Percentiles rank a stretch among this genome's conserved stretches.
phyloP scores from a whole-genome alignment of 208 protist genomes.

The Entamoeba histolytica region DNA sequence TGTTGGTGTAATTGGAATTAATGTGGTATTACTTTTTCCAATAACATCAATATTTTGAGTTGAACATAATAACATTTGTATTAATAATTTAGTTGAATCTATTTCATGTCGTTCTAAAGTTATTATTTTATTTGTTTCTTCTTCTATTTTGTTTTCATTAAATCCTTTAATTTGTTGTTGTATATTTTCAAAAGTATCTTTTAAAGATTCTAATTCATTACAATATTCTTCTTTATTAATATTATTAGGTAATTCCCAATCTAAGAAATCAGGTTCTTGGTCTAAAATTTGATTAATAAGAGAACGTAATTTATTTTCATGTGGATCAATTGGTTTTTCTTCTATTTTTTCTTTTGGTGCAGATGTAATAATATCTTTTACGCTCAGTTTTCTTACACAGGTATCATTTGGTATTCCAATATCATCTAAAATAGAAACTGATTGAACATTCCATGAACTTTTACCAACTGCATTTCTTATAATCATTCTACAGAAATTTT shows the following conservation, averaged over 20 bases:
- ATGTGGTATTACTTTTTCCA: not conserved
- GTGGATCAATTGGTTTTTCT: not conserved
- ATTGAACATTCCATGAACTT: not conserved
- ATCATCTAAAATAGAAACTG: not conserved
- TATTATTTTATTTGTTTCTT: not conserved
- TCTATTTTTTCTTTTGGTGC: not conserved
- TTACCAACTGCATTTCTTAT: not conserved
- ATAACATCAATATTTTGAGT: not conserved
- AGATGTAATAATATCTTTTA: not conserved
- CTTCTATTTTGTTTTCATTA: not conserved
- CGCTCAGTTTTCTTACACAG: not conserved
- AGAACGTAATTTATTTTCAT: not conserved
- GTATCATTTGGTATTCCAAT: not conserved
- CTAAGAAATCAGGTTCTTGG: not conserved
- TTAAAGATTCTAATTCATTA: not conserved
- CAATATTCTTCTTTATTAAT: not conserved
- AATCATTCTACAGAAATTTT: not conserved
- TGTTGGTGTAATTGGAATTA: not conserved
- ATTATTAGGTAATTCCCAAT: not conserved
- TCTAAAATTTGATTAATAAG: not conserved
- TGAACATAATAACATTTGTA: not conserved
- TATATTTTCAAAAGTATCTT: not conserved
- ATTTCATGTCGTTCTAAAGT: not conserved
- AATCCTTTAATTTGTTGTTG: not conserved
- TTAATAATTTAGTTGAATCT: not conserved